Base-by-base conservation (phyloP, 768 basidiomycete genomes). In the Nidularia sp. region DNA sequence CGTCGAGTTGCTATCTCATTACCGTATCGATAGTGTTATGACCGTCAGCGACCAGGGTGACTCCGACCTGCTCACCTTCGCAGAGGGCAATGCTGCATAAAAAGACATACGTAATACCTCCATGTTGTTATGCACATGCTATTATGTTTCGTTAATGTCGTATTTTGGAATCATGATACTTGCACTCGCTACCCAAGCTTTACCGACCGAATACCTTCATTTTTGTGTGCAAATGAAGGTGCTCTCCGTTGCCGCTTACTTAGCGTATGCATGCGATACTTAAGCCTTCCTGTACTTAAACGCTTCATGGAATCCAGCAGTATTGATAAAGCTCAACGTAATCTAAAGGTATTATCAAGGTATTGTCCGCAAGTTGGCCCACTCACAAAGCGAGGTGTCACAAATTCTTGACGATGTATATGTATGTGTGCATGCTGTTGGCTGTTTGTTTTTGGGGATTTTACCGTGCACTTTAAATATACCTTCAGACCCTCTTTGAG, bases 21-120 rank as follows among this genome's bases (percentile, higher is more conserved):
- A 42, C 48, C 47, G 52, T 7, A 4, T 10, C 15, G 39, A 41
- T 56, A 94, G 96, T 80, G 91, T 98, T 67, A 97, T 98, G 94
- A 94, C 94, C 60, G 84, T 99, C 72, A 79, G 84, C 61, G 93
- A 98, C 77, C 89, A 88, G 61, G 96, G 96, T 67, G 97, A 98
- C 77, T 94, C 92, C 57, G 96, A 98, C 71, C 79, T 99, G 64
- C 86, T 96, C 65, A 86, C 39, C 4, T 41, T 92, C 57, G 87
- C 90, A 54, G 91, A 92, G 76, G 84, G 78, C 45, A 80, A 73
- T 52, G 76, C 84, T 47, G 70, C 83, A 66, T 90, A 79, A 80
- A 69, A 34, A 41, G 46, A 47, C 49, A 58, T 47, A 25, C 25
- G 25, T 25, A 25, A 1, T 25, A 3, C 25, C 25, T 25, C 25